Evolutionary conservation across 2,329 filamentous ascomycete genomes (phyloP), one percentile per base, ranked within the genome.

Genomic region (Fusarium albosuccineum): DNA sequence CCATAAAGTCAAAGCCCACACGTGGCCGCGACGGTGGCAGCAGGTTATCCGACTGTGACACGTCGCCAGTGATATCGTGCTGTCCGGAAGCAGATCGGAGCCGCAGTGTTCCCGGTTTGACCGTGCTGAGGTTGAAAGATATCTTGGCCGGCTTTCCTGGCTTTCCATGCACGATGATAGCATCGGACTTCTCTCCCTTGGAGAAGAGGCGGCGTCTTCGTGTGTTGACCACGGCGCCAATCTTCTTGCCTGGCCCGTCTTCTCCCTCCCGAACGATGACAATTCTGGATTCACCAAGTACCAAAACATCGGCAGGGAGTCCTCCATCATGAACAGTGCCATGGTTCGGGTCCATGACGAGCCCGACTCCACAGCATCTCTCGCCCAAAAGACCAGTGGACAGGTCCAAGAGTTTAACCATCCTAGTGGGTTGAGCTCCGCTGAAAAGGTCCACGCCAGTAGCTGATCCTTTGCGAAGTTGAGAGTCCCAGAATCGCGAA

Each of bases 401-500:
- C 16, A 89, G 75, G 46, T 88, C 85, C 14, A 79, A 79, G 4
- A 89, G 75, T 49, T 85, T 86, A 11, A 86, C 73, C 85, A 89
- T 89, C 48, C 83, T 81, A 2, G 82, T 83, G 0, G 85, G 83
- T 57, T 86, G 85, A 0, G 84, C 78, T 46, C 85, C 85, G 60
- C 83, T 85, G 67, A 88, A 89, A 3, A 88, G 76, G 57, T 87
- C 87, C 7, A 83, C 82, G 2, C 84, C 82, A 11, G 82, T 82
- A n/a, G 83, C 82, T 8, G 77, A 77, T 13, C 82, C 80, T 63
- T 82, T 84, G 11, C 85, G 84, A 10, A 86, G 79, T 66, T 89
- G 86, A 1, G 86, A 83, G 36, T 88, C 86, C 86, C 87, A 89
- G 75, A 89, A 89, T 13, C 82, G 82, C 6, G 83, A 78, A 7